Evolutionary conservation across 768 basidiomycete genomes (phyloP), one percentile per base, ranked within the genome.

Genomic region (Grammothele lineata): DNA sequence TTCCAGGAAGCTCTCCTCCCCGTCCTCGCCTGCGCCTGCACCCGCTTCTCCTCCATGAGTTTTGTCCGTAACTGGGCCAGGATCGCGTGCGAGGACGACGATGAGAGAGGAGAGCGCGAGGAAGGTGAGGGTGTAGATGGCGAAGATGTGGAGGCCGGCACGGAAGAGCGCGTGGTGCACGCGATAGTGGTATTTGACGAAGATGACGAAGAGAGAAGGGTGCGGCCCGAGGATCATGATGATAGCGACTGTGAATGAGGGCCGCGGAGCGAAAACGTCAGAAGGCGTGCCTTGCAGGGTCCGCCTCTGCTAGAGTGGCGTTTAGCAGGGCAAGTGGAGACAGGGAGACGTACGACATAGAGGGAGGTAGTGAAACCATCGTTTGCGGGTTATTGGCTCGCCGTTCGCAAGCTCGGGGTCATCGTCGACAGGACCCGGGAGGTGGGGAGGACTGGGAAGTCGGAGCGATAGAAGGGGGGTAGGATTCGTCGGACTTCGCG

Each of bases 81-180:
- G 90, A 62, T 92, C 86, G 48, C 89, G 77, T 23, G 69, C 76
- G 33, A 87, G 68, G 52, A 84, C 83, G 34, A 85, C 73, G 41
- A 87, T 81, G 53, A 92, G 77, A 14, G 88, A 87, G 6, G 78
- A 81, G 57, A 86, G 76, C 12, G 78, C 75, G 62, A 85, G 65
- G 60, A 91, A 83, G 1, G 80, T 78, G 32, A 92, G 72, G 37
- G 75, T 68, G 59, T 86, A 88, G 17, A 76, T 77, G 46, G 72
- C 60, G n/a, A 74, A 30, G 1, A 88, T 66, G 58, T 91, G 87
- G 0, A 69, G 56, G 11, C 67, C 42, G 54, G 85, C 83, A 30
- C 66, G 58, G 14, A 66, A 37, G 3, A 77, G 70, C 30, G 71
- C 66, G 40, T 77, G 66, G 7, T 81, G 64, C 10, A 76, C 77